Conservation (phyloP, 352 stramenopile genomes). For the Phytophthora palmivora region DNA sequence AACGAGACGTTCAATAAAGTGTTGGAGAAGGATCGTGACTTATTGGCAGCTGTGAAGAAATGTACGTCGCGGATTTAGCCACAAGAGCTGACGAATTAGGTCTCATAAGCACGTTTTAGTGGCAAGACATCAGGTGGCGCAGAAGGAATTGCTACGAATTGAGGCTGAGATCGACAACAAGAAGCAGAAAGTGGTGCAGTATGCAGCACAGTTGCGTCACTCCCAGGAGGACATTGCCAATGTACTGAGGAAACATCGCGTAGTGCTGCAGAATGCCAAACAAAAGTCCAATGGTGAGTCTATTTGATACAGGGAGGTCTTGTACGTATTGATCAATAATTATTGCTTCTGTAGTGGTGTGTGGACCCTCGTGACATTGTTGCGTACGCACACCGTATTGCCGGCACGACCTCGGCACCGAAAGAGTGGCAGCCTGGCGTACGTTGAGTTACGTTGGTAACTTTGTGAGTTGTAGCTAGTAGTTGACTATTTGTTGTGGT, state of each 20-base stretch:
- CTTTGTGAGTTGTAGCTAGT: slow-evolving; percentile 1
- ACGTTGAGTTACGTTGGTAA: slow-evolving; percentile 24
- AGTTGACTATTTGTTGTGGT: not conserved
- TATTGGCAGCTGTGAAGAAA: slow-evolving; percentile 78
- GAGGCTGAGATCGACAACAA: slow-evolving; percentile 72
- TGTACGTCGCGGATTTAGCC: slow-evolving; percentile 40
- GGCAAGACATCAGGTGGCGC: slow-evolving; percentile 68
- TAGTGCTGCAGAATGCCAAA: slow-evolving; percentile 64
- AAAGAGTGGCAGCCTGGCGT: slow-evolving; percentile 82
- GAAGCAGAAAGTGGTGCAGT: slow-evolving; percentile 71
- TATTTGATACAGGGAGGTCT: not conserved
- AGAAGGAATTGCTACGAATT: slow-evolving; percentile 70
- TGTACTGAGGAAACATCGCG: slow-evolving; percentile 74
- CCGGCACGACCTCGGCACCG: slow-evolving; percentile 74
- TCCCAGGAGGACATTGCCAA: slow-evolving; percentile 75
- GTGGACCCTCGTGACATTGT: slow-evolving; percentile 77
- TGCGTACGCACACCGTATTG: slow-evolving; percentile 84
- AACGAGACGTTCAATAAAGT: slow-evolving; percentile 81
- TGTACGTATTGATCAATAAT: slow-evolving; percentile 3
- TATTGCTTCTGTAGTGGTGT: slow-evolving; percentile 41
- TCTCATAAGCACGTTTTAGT: slow-evolving; percentile 40
- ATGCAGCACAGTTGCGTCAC: slow-evolving; percentile 66
- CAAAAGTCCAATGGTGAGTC: slow-evolving; percentile 58
- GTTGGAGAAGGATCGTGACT: slow-evolving; percentile 78
- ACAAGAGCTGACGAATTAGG: not conserved